phyloP scores from a whole-genome alignment of 352 stramenopile genomes.

The Phytophthora boehmeriae region DNA sequence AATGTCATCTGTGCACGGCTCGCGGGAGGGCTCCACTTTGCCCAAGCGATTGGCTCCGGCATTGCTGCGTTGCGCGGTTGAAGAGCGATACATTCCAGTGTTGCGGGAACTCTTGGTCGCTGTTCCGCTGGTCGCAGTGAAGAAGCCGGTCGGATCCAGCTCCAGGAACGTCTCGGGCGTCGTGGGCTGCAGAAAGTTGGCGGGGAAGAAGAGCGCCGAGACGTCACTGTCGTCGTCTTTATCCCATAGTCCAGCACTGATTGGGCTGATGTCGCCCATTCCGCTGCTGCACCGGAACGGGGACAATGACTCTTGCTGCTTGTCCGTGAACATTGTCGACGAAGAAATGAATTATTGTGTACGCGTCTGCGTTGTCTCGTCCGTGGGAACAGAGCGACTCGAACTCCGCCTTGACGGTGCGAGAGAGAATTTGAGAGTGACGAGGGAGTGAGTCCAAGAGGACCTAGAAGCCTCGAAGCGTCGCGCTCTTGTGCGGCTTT shows the following conservation, averaged over 20 bases:
- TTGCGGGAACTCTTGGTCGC: constrained; percentile 29
- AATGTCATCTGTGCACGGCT: constrained; percentile 62
- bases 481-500: constrained; percentile 30
- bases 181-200: constrained; percentile 31
- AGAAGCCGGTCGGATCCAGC: constrained; percentile 26
- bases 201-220: constrained; percentile 23
- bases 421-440: constrained; percentile 34
- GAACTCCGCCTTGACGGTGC: constrained; percentile 4
- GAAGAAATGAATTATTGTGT: background rate
- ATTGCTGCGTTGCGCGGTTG: background rate
- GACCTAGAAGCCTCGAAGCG: constrained; percentile 22
- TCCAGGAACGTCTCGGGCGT: constrained; percentile 34
- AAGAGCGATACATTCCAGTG: background rate
- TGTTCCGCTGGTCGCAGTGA: constrained; percentile 11
- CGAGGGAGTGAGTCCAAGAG: constrained; percentile 4
- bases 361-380: constrained; percentile 15
- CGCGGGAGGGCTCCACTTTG: constrained; percentile 52
- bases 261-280: background rate
- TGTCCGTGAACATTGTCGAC: constrained; percentile 25
- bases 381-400: constrained; percentile 8
- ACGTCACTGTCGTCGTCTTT: constrained; percentile 17
- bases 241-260: constrained; percentile 4
- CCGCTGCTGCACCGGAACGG: constrained; percentile 4
- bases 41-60: constrained; percentile 11
- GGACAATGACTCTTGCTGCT: constrained; percentile 5